Base-by-base conservation (phyloP, 768 basidiomycete species). In the Arthromyces matolae region DNA sequence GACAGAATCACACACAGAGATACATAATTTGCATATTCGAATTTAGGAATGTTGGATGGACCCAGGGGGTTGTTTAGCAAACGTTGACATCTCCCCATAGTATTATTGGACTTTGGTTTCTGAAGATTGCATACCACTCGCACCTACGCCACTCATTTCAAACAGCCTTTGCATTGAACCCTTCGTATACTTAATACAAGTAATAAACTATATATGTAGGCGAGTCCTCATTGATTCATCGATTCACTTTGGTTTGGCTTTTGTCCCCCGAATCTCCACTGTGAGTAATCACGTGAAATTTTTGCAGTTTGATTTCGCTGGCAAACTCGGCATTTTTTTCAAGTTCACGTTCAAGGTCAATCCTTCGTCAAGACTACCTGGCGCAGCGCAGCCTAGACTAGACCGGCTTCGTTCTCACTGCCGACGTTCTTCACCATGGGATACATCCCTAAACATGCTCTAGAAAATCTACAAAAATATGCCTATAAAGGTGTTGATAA, bases 401-500 rank as follows among this genome's bases (percentile, higher is more conserved):
- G 27, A 25, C 47, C 20, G 47, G 41, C 35, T 47, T 38, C 24
- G 2, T n/a, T 27, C 14, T 28, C 19, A 14, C 34, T 27, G 45
- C 32, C 59, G 37, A 35, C 8, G 8, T 28, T 20, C 16, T 27
- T 45, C 24, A 49, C 29, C 37, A 55, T 87, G 85, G 71, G 76
- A 41, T 85, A 86, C 63, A 75, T 92, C 39, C 78, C 86, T 3
- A 70, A 70, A 41, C 63, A 75, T 13, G 83, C 85, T n/a, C 77
- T 92, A 19, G 76, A 79, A 54, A 88, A 89, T 44, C 73, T 93
- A 34, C 80, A 80, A 59, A 80, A 80, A 53, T 93, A 93, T 63
- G 69, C 81, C 46, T 93, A 93, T 63, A 88, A 83, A 56, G 83
- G 81, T 18, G 79, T 89, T 10, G 91, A 93, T 67, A 87, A 89